Base-by-base conservation (phyloP, 2,329 filamentous ascomycete species). In the Pseudogymnoascus sp. region DNA sequence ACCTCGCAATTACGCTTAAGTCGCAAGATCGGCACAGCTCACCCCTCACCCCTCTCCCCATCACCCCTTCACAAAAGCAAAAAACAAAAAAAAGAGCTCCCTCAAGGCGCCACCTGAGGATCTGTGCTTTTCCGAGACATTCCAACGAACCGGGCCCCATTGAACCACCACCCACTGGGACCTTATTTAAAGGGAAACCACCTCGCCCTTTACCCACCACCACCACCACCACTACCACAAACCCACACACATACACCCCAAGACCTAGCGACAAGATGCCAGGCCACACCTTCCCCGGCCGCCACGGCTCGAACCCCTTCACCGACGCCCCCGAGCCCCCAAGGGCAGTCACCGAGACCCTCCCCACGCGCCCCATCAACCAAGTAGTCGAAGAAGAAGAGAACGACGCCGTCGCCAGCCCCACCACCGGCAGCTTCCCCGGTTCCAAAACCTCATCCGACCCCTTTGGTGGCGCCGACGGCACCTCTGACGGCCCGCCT, bases 341-440 rank as follows among this genome's bases (percentile, higher is more conserved):
- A 0, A 60, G 67, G 70, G 31, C 75, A 76, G 66, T 66, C 18
- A 54, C 47, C 71, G 47, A 80, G 82, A 75, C 47, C 10, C 21
- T 54, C 75, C 65, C 75, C 69, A 83, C 84, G 76, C 82, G 82
- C 67, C 84, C 90, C 66, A 86, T 93, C 64, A 66, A 68, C 29
- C 72, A 73, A 51, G 71, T 73, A 26, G 65, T 68, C 62, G 72
- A 74, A 64, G 79, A 83, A 65, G 92, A 83, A 66, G 91, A 96
- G 62, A 90, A 93, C 74, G 90, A 93, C 72, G 80, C 79, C 67
- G 82, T 93, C 72, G 86, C 86, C 68, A 93, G 90, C 62, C 90
- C 91, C 66, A 91, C 90, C 66, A 81, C 85, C 63, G 76, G 83
- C 34, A 83, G 76, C 64, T 87, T 88, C 71, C 82, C 80, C 62